phyloP scores from a whole-genome alignment of 257 asterid genomes.

The Buddleja alternifolia region DNA sequence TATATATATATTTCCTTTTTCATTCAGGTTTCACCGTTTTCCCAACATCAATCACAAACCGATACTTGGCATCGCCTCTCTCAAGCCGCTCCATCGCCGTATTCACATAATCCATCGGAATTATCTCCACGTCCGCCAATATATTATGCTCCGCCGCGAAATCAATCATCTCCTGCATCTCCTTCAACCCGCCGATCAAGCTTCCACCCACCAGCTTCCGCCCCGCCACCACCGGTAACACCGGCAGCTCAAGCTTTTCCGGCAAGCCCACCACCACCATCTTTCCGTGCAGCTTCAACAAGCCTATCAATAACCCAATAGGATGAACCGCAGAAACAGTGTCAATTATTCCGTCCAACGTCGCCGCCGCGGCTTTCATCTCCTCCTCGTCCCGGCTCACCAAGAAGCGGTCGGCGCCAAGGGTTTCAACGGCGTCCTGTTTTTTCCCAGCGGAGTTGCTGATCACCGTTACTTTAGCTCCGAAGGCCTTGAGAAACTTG shows the following conservation, averaged over 20 bases:
- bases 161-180: too few relatives aligned
- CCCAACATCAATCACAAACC: too few relatives aligned
- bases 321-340: slow-evolving; percentile 7
- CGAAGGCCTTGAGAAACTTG: slow-evolving; percentile 3
- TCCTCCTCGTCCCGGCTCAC: neutral
- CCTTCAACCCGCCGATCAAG: too few relatives aligned
- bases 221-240: neutral
- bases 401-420: slow-evolving; percentile 12
- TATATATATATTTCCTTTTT: too few relatives aligned
- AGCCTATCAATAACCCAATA: neutral
- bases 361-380: slow-evolving; percentile 1
- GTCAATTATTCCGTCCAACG: slow-evolving; percentile 6
- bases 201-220: too few relatives aligned
- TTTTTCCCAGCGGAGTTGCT: slow-evolving; percentile 3
- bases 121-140: too few relatives aligned
- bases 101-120: too few relatives aligned
- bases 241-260: neutral
- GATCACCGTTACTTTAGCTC: neutral
- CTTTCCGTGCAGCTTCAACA: slow-evolving; percentile 20
- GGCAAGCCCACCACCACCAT: neutral
- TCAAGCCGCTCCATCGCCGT: too few relatives aligned
- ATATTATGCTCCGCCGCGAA: too few relatives aligned
- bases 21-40: too few relatives aligned
- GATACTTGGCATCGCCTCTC: too few relatives aligned
- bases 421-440: neutral